Evolutionary conservation across 2,329 filamentous ascomycete genomes (phyloP), one percentile per base, ranked within the genome.

Genomic region (Calonectria hawksworthii): DNA sequence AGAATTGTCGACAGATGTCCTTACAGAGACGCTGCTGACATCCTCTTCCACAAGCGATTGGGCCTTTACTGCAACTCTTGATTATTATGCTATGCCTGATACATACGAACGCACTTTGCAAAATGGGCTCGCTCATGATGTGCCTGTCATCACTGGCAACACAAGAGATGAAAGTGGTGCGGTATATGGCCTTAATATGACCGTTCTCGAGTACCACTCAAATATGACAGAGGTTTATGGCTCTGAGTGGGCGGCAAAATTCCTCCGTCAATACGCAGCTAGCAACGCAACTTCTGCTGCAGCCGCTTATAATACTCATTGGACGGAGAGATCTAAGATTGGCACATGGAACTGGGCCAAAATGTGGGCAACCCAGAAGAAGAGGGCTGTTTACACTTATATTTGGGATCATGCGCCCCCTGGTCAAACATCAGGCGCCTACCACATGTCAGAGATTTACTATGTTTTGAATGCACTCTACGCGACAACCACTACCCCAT

Each of bases 131-230:
- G 65, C 73, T 9, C 50, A 75, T 18, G 69, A 75, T 16, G 73
- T 75, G 3, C 73, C 73, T 13, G 8, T 75, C 11, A 54, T 75
- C 2, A 75, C 73, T 4, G 73, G 73, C 1, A 75, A 72, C n/a
- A 70, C 69, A 1, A 69, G 36, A 41, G 73, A 75, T 34, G 73
- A 75, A 23, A 44, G 26, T 10, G 64, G 70, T n/a, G 52, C 70
- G 5, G 21, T 26, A 8, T 68, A 56, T 13, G 65, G 65, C 14
- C 36, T 38, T 3, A 56, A 50, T 52, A 56, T 51, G 10, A 68
- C 70, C 4, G 28, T 73, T 11, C 23, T 11, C 2, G 30, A 68
- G 32, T 73, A 68, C 54, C 9, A 56, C 11, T 44, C 34, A 5
- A 68, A 28, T 41, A 11, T 32, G 26, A 54, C 51, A 2, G 51